phyloP scores from a whole-genome alignment of 192 early-diverging fungal species.

The Paraglomus brasilianum region DNA sequence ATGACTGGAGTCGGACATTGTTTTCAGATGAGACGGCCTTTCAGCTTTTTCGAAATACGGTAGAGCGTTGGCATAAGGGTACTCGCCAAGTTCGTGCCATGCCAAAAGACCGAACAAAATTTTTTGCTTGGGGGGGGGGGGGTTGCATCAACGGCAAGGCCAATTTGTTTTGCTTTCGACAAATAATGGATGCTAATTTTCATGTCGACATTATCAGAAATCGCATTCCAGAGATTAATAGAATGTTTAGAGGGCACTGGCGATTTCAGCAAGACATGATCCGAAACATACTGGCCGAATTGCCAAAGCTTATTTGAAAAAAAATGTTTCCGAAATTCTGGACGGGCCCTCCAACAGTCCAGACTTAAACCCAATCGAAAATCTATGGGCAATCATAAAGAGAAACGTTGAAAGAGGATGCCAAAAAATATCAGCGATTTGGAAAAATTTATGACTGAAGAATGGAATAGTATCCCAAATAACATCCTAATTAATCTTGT shows the following conservation, averaged over 20 bases:
- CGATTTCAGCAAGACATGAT: conserved; percentile 3
- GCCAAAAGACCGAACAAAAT: conserved; percentile 11
- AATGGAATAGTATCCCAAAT: not conserved
- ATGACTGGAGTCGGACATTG: not conserved
- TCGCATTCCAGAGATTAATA: conserved; percentile 8
- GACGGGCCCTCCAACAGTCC: conserved; percentile 15
- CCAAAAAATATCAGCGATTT: conserved; percentile 22
- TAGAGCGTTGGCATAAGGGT: conserved; percentile 5
- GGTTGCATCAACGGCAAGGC: not conserved
- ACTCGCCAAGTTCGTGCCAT: too few relatives aligned
- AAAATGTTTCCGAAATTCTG: conserved; percentile 14
- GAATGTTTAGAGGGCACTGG: not conserved
- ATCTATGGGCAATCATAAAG: conserved; percentile 13
- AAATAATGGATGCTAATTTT: conserved; percentile 23
- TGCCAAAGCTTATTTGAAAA: not conserved
- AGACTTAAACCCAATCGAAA: conserved; percentile 30
- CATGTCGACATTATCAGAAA: not conserved
- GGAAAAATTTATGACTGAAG: not conserved
- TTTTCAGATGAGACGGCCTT: conserved; percentile 19
- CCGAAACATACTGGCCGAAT: conserved; percentile 11
- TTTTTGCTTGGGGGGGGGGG: conserved; percentile 17
- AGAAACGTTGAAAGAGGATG: conserved; percentile 3
- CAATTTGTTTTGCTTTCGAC: conserved; percentile 13
- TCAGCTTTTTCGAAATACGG: conserved; percentile 6
- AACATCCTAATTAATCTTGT: conserved; percentile 3